Conservation (phyloP, 495 filamentous ascomycete species). For the Penicillium roqueforti region DNA sequence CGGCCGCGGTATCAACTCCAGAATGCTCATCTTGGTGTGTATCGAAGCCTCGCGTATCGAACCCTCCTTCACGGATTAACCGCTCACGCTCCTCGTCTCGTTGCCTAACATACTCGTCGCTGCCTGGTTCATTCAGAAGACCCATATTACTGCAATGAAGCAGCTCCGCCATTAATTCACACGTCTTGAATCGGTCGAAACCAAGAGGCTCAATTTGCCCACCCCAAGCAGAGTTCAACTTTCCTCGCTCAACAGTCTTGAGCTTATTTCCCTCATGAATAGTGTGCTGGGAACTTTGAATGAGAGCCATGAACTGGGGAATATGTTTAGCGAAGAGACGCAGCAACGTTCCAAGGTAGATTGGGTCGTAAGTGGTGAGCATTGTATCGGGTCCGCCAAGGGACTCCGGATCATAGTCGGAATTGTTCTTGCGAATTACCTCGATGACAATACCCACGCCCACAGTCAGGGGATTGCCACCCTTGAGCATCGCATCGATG, state of each 20-base stretch:
- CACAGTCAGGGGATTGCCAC: conserved; percentile 91
- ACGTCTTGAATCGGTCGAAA: conserved; percentile 98
- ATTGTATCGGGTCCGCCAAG: conserved; percentile 68
- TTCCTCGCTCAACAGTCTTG: conserved; percentile 55
- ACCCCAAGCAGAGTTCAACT: conserved; percentile 81
- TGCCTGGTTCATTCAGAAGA: conserved; percentile 86
- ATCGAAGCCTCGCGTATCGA: conserved; percentile 36
- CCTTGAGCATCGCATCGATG: conserved; percentile 84
- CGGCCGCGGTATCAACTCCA: conserved; percentile 44
- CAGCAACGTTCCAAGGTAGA: conserved; percentile 92
- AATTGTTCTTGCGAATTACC: conserved; percentile 99
- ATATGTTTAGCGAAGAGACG: conserved; percentile 86
- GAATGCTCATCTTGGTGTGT: conserved; percentile 37
- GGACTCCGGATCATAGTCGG: conserved; percentile 94
- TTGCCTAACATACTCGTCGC: conserved; percentile 77
- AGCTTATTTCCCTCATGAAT: conserved; percentile 56
- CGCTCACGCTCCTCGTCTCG: conserved; percentile 79
- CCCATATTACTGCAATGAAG: conserved; percentile 99
- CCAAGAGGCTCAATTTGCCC: conserved; percentile 89
- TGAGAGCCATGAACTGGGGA: conserved; percentile 92
- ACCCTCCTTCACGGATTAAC: conserved; percentile 63
- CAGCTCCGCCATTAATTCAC: conserved; percentile 96
- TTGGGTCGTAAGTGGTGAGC: conserved; percentile 85
- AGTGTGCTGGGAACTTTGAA: conserved; percentile 62
- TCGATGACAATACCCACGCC: conserved; percentile 98